Evolutionary conservation across 805 yeast genomes (phyloP).

Genomic region (Saccharomycopsis sp.): DNA sequence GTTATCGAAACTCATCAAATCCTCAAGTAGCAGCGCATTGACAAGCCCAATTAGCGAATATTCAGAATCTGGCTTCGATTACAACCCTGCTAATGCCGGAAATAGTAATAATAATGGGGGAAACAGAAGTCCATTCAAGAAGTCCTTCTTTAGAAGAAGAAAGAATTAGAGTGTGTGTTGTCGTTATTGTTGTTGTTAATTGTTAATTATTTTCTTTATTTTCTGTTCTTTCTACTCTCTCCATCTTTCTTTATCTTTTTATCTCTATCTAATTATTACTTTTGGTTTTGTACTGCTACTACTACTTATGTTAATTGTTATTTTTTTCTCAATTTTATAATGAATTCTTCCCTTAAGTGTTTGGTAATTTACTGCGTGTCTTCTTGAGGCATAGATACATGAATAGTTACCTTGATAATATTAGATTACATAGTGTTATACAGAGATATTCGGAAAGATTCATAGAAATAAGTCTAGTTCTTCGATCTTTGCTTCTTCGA

Average conservation of each 20-base stretch:
- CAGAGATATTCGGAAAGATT: not conserved
- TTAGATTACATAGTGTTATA: no score
- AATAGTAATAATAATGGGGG: constrained; percentile 3
- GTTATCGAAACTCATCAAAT: constrained; percentile 25
- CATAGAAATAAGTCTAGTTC: constrained; percentile 39
- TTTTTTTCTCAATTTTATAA: no score
- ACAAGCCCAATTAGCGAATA: not conserved
- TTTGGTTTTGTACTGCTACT: not conserved
- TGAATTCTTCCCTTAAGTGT: no score
- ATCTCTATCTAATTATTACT: not conserved
- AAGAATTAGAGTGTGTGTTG: constrained; percentile 2
- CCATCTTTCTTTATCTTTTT: not conserved
- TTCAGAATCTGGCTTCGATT: not conserved
- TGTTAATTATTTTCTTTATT: constrained; percentile 1
- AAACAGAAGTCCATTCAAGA: constrained; percentile 15
- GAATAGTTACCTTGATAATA: no score
- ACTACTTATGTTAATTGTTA: not conserved
- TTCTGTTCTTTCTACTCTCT: constrained; percentile 1
- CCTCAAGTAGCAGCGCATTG: constrained; percentile 27
- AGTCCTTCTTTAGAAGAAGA: constrained; percentile 15
- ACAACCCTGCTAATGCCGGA: not conserved
- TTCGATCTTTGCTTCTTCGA: constrained; percentile 31
- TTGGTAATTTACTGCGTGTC: no score
- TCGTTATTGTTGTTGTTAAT: not conserved
- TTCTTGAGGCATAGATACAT: no score